A percentile compares a stretch with the other conserved stretches of the same genome.
These are phyloP conservation scores for Agaricus blazei DNA, from an alignment of 768 basidiomycete species.

Conservation along the genomic window DNA sequence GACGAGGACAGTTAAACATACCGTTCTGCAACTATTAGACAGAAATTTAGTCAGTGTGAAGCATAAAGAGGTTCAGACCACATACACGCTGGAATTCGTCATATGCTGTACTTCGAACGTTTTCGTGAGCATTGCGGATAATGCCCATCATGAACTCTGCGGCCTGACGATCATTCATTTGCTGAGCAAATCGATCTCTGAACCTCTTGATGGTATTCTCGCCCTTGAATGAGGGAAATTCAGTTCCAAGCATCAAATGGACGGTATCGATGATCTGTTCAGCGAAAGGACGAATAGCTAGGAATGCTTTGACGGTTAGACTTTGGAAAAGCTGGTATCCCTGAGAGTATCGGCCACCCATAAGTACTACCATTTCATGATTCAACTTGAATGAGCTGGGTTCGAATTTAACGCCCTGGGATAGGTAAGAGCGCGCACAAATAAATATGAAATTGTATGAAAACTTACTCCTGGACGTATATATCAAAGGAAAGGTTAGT, in stretches of 20 bases:
- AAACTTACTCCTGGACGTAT: slow-evolving; percentile 65
- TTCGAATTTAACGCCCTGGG: slow-evolving; percentile 96
- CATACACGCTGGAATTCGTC: slow-evolving; percentile 89
- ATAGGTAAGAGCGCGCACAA: not conserved
- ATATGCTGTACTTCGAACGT: slow-evolving; percentile 87
- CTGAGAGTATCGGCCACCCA: slow-evolving; percentile 93
- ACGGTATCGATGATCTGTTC: slow-evolving; percentile 87
- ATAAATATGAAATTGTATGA: not conserved
- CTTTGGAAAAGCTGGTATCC: slow-evolving; percentile 94
- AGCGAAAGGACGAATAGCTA: slow-evolving; percentile 91
- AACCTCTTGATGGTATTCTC: slow-evolving; percentile 87
- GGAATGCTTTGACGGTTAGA: slow-evolving; percentile 93
- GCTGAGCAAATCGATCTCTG: slow-evolving; percentile 79
- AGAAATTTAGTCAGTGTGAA: slow-evolving; percentile 35
- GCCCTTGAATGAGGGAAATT: slow-evolving; percentile 95
- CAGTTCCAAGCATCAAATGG: slow-evolving; percentile 92
- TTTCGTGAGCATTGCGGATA: slow-evolving; percentile 92
- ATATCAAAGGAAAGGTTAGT: slow-evolving; percentile 21
- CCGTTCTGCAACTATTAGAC: slow-evolving; percentile 18
- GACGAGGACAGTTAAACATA: not conserved
- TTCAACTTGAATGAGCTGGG: slow-evolving; percentile 97
- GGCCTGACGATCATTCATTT: slow-evolving; percentile 82
- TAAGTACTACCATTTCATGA: slow-evolving; percentile 96
- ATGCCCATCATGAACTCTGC: slow-evolving; percentile 91
- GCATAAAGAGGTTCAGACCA: not conserved